Base-by-base conservation (phyloP, 495 filamentous ascomycete species). In the Astrocystis sublimbata region DNA sequence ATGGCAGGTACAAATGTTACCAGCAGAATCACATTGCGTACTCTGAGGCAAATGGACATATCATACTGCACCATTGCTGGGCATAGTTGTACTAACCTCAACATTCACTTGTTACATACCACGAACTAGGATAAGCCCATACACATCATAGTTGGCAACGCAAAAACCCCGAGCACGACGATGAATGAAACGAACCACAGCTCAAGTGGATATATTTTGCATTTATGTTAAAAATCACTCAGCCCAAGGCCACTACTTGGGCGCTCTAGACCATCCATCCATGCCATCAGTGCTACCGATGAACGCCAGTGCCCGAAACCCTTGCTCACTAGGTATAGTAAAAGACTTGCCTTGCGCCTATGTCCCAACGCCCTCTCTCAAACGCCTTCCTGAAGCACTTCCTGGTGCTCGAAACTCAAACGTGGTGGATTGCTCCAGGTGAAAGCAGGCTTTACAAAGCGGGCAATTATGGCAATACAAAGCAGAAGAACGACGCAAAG, bases 361-460 rank as follows among this genome's bases (percentile, higher is more conserved):
- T 57, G 47, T 53, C 38, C 53, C 19, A 17, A 45, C 38, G 45
- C 58, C 58, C 41, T 50, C 40, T n/a, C 30, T 52, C 30, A n/a
- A 62, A 53, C 56, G 64, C 64, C 67, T 36, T 60, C 64, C 62
- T 65, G 26, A 49, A 45, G 52, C 8, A 5, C 24, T 19, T 4
- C 38, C 17, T n/a, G n/a, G 8, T 33, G 45, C 52, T 38, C 23
- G 36, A 24, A 35, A 43, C 10, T 43, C 24, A 50, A 61, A 40
- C 47, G 45, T 53, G 28, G 46, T 31, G 47, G 58, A 53, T 53
- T 45, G 38, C 36, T 53, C 47, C 47, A 47, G 21, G 38, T 2
- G 9, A 43, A 36, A 45, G 38, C 49, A 53, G n/a, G 47, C 58
- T 51, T 21, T 43, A 45, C 19, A 17, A 33, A 43, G 47, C 28